phyloP scores from a whole-genome alignment of 2,329 filamentous ascomycete species.

The Paracorniculantispora psalliotae region DNA sequence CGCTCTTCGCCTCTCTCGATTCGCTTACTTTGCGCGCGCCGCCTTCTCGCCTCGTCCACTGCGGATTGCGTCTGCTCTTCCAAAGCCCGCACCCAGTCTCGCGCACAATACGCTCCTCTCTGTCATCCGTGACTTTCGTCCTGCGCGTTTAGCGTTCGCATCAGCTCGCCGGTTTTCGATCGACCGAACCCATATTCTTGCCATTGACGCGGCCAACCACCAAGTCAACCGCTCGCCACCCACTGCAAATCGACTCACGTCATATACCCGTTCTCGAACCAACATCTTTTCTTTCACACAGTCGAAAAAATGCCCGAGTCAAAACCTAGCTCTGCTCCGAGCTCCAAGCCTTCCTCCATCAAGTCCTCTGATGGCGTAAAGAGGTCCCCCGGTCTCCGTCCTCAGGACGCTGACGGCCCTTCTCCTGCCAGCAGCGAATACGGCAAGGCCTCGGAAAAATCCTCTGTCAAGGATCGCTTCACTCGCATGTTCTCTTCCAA shows the following conservation, averaged over 20 bases:
- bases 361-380: constrained; percentile 41
- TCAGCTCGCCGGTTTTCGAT: neutral
- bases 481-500: constrained; percentile 62
- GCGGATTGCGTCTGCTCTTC: neutral
- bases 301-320: constrained; percentile 30
- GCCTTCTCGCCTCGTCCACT: neutral
- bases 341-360: constrained; percentile 46
- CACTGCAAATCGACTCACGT: neutral
- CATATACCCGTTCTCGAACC: neutral
- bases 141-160: neutral
- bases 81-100: neutral
- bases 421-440: constrained; percentile 13
- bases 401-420: constrained; percentile 32
- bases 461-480: constrained; percentile 59
- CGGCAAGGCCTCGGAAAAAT: constrained; percentile 41
- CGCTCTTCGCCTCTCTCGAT: neutral
- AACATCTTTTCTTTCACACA: neutral
- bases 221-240: neutral
- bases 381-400: constrained; percentile 35
- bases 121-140: neutral
- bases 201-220: neutral
- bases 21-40: constrained; percentile 1
- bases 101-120: too few relatives aligned
- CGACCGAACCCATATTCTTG: neutral
- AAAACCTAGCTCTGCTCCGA: constrained; percentile 37